A percentile compares a stretch with the other conserved stretches of the same genome.
Evolutionary conservation across 371 early-diverging fungal genomes (phyloP).

Genomic region (Rhizopus microsporus): DNA sequence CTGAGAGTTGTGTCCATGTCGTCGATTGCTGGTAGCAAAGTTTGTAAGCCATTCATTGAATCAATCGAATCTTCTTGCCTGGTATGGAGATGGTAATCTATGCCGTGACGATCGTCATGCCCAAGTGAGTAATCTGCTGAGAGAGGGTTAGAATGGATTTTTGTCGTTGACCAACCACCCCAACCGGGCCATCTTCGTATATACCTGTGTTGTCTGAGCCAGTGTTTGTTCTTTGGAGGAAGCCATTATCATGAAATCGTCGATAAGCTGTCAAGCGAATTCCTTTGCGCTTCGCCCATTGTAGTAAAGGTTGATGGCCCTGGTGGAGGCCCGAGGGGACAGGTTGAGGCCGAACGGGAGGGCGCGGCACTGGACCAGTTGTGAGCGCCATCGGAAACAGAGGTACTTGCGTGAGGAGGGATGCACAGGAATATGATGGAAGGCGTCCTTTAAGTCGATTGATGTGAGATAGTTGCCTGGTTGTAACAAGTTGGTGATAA

Average conservation of each 20-base stretch:
- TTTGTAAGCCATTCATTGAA: constrained; percentile 9
- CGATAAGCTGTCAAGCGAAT: constrained; percentile 2
- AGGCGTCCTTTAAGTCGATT: constrained; percentile 30
- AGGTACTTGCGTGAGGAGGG: constrained; percentile 22
- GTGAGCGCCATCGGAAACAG: constrained; percentile 44
- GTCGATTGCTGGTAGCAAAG: background rate
- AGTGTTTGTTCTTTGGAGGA: background rate
- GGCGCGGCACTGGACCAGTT: constrained; percentile 40
- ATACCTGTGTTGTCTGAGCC: background rate
- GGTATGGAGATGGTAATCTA: constrained; percentile 3
- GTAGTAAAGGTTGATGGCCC: constrained; percentile 27
- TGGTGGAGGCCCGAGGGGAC: constrained; percentile 45
- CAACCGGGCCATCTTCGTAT: background rate
- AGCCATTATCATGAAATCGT: constrained; percentile 15
- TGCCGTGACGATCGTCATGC: constrained; percentile 5
- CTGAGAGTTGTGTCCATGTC: background rate
- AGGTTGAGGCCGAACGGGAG: constrained; percentile 51
- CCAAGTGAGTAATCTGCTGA: constrained; percentile 16
- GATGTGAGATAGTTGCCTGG: constrained; percentile 27
- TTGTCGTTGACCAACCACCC: constrained; percentile 3
- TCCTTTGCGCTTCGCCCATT: constrained; percentile 25
- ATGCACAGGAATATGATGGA: constrained; percentile 24
- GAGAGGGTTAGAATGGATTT: constrained; percentile 11
- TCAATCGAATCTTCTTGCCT: constrained; percentile 14
- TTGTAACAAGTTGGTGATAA: constrained; percentile 19